These are phyloP conservation scores for Leccinum sublutescens DNA, from an alignment of 768 basidiomycete genomes.

Conservation along the genomic window DNA sequence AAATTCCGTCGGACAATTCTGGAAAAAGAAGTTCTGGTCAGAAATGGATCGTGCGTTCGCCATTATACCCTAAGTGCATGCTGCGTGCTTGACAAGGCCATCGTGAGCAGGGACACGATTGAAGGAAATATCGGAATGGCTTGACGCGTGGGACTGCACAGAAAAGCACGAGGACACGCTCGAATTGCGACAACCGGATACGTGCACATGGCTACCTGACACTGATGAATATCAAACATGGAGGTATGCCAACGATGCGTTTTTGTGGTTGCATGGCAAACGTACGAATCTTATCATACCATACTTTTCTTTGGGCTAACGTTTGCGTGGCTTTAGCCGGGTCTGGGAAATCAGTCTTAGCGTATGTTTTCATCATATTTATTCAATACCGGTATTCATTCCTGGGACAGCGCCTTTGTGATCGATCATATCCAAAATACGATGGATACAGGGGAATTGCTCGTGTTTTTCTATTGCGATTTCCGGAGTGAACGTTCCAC, in stretches of 20 bases:
- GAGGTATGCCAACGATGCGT: background rate
- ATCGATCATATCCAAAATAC: background rate
- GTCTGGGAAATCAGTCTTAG: background rate
- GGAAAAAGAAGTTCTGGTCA: no score
- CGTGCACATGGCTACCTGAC: background rate
- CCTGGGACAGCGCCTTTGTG: background rate
- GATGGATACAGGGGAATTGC: background rate
- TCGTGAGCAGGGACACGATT: slow-evolving; percentile 15
- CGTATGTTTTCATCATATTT: background rate
- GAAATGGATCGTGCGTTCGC: no score
- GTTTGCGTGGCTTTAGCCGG: background rate
- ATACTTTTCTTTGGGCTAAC: background rate
- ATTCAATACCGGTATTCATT: background rate
- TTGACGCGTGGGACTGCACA: background rate
- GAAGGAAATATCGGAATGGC: no score
- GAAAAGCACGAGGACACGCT: background rate
- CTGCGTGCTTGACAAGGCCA: background rate
- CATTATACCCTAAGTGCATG: background rate
- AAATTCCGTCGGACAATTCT: background rate
- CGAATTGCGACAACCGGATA: background rate
- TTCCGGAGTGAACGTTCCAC: background rate
- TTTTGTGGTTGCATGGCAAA: background rate
- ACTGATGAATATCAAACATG: background rate
- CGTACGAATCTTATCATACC: background rate
- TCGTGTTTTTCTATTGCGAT: background rate